Conservation (phyloP, 1,284 basidiomycete species). For the Tilletia horrida region DNA sequence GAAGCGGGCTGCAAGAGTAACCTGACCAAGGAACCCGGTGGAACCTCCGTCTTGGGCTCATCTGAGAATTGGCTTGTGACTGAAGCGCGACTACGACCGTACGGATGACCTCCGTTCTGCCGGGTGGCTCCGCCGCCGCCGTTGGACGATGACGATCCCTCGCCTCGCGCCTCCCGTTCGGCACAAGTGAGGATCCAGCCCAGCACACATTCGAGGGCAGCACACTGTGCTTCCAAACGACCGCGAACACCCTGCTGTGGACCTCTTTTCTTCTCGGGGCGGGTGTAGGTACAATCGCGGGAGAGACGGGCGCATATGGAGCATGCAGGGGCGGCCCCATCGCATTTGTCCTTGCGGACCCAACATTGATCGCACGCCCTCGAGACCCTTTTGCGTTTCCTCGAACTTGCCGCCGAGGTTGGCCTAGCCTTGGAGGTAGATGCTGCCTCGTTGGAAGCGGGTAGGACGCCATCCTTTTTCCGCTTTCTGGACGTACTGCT, state of each 20-base stretch:
- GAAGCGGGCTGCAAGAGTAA: neutral
- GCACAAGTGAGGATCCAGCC: conserved; percentile 9
- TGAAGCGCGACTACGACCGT: too few species aligned
- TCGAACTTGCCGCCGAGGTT: neutral
- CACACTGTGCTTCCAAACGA: conserved; percentile 20
- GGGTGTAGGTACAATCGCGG: conserved; percentile 22
- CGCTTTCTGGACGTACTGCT: neutral
- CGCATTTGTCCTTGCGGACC: conserved; percentile 23
- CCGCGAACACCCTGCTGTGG: conserved; percentile 24
- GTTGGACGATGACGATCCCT: neutral
- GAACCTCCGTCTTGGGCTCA: neutral
- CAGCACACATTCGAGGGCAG: neutral
- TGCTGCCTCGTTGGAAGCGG: neutral
- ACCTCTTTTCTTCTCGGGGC: conserved; percentile 24
- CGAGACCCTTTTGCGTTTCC: conserved; percentile 21
- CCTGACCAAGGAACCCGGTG: neutral
- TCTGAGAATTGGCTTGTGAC: neutral
- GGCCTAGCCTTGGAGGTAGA: neutral
- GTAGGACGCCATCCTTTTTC: neutral
- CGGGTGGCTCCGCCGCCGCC: neutral
- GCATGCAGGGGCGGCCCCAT: conserved; percentile 22
- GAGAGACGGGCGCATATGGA: conserved; percentile 16
- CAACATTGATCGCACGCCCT: conserved; percentile 25
- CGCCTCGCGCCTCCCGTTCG: neutral
- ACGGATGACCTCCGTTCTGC: neutral